Conservation (phyloP, 441 rosid species). For the Erodium texanum region DNA sequence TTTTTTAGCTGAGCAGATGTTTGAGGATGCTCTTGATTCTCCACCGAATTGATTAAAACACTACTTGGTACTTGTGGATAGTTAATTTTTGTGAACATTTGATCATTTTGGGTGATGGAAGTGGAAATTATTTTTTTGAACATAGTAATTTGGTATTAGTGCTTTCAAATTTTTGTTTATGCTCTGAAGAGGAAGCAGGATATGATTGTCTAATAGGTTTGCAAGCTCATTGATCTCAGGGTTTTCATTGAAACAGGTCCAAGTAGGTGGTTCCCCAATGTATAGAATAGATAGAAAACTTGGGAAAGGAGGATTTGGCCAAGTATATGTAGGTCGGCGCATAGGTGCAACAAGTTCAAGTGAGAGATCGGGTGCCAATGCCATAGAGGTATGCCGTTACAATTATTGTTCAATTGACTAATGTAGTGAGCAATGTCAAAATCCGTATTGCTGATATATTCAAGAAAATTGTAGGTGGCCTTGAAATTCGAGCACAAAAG, state of each 20-base stretch:
- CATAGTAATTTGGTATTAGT: too few species aligned
- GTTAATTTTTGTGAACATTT: too few species aligned
- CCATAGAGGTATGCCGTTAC: slow-evolving; percentile 33
- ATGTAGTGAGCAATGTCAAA: neutral
- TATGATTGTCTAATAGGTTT: too few species aligned
- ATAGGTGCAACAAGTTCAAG: slow-evolving; percentile 23
- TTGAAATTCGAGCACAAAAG: slow-evolving; percentile 82
- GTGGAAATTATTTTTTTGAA: too few species aligned
- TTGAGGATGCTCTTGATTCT: neutral
- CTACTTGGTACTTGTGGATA: too few species aligned
- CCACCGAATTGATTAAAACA: neutral
- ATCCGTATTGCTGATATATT: neutral
- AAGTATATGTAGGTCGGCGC: slow-evolving; percentile 53
- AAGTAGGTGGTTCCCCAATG: slow-evolving; percentile 55
- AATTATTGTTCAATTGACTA: neutral
- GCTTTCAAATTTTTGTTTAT: too few species aligned
- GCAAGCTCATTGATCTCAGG: too few species aligned
- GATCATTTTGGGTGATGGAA: too few species aligned
- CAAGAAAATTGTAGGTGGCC: slow-evolving; percentile 47
- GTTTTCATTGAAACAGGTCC: slow-evolving; percentile 36
- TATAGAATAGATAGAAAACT: slow-evolving; percentile 33
- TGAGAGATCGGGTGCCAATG: slow-evolving; percentile 46
- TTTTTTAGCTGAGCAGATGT: neutral
- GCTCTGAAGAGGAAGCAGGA: too few species aligned
- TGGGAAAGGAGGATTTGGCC: slow-evolving; percentile 66